These are phyloP conservation scores for Byssothecium circinans DNA, from an alignment of 2,329 filamentous ascomycete genomes.

Conservation along the genomic window DNA sequence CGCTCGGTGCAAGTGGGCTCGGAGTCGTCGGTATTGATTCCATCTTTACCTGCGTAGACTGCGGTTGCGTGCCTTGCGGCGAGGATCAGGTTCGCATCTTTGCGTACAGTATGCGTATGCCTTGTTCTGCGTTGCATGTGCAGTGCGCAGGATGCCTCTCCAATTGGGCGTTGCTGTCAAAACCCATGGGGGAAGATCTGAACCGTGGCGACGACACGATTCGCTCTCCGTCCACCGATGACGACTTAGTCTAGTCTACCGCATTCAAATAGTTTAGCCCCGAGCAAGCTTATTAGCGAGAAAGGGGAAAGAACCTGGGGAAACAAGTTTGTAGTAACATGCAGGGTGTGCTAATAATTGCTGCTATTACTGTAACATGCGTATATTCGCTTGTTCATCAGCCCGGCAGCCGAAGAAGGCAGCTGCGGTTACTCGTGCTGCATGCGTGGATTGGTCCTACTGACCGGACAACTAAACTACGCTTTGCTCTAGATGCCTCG, in stretches of 20 bases:
- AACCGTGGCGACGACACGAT: too few relatives aligned
- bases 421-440: neutral
- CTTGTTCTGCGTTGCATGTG: neutral
- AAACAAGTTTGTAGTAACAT: slow-evolving; percentile 5
- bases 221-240: slow-evolving; percentile 14
- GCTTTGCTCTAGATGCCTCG: neutral
- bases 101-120: too few relatives aligned
- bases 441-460: neutral
- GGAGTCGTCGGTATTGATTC: too few relatives aligned
- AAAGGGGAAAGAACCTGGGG: neutral
- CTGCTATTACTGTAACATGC: slow-evolving; percentile 1
- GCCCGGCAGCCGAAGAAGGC: neutral
- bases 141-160: neutral
- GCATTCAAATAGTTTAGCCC: too few relatives aligned
- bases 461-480: neutral
- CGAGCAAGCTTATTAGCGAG: too few relatives aligned
- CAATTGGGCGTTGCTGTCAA: too few relatives aligned
- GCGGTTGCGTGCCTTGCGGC: slow-evolving; percentile 4
- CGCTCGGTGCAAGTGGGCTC: too few relatives aligned
- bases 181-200: too few relatives aligned
- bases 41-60: neutral
- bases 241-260: too few relatives aligned
- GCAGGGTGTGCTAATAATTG: slow-evolving; percentile 3
- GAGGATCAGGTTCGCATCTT: slow-evolving; percentile 11
- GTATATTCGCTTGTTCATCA: slow-evolving; percentile 2